A percentile compares a stretch with the other conserved stretches of the same genome.
phyloP scores from a whole-genome alignment of 768 basidiomycete species.

The Leccinum obscurum region DNA sequence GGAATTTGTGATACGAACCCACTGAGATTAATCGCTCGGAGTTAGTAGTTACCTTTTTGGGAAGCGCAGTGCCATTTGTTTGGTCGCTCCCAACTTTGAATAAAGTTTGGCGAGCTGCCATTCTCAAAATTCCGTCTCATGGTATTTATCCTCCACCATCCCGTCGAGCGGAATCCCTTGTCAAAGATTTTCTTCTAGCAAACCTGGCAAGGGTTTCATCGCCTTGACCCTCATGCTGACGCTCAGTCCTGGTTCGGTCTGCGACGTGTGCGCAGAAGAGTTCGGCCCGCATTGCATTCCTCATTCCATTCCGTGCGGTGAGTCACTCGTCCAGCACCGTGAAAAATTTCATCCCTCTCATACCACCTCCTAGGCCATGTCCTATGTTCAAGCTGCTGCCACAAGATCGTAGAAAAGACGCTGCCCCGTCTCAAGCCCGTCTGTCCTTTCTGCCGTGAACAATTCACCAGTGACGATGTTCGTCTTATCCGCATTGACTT shows the following conservation, averaged over 20 bases:
- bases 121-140: conserved; percentile 39
- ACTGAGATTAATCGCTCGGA: conserved; percentile 10
- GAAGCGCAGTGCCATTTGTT: conserved; percentile 31
- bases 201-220: conserved; percentile 40
- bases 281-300: conserved; percentile 72
- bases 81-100: conserved; percentile 29
- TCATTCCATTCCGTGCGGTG: conserved; percentile 82
- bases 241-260: conserved; percentile 77
- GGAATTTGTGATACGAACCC: conserved; percentile 11
- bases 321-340: conserved; percentile 15
- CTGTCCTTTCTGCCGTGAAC: conserved; percentile 85
- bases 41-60: conserved; percentile 4
- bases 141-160: conserved; percentile 51
- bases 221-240: conserved; percentile 67
- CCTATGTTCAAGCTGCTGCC: conserved; percentile 74
- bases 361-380: conserved; percentile 62
- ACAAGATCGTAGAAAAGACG: conserved; percentile 80
- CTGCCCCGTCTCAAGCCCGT: conserved; percentile 64
- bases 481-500: conserved; percentile 83
- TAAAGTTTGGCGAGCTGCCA: conserved; percentile 29
- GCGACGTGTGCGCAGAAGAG: conserved; percentile 90
- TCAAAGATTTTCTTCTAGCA: conserved; percentile 41
- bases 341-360: conserved; percentile 24
- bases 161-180: conserved; percentile 44
- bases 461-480: conserved; percentile 62